Evolutionary conservation across 2,329 filamentous ascomycete genomes (phyloP), one percentile per base, ranked within the genome.

Genomic region (Aspergillus sp.): DNA sequence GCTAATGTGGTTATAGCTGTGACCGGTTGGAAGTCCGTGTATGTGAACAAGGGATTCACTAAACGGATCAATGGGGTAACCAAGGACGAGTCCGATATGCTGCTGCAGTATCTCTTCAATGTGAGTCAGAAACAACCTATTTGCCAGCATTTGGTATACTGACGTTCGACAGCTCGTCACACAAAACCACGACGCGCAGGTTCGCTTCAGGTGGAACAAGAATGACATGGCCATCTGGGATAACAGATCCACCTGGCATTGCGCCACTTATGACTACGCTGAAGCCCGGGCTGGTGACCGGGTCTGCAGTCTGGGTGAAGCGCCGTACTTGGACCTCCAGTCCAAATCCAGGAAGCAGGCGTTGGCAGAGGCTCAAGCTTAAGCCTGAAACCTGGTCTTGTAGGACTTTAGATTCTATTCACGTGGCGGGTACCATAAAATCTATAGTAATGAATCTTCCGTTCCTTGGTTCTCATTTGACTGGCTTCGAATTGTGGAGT

Each of bases 21-120:
- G 0, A 87, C 85, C 0, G 85, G 85, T 0, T 88, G 85, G 85
- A 86, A 86, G 72, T 81, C 77, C 54, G 75, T 86, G 13, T 86
- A 79, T 62, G 77, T 74, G 8, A 73, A 82, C 17, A 79, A 80
- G 5, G 71, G 73, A 13, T 77, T 79, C 51, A 71, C 75, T 0
- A 70, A 72, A 54, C 62, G 68, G 17, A 80, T 83, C 68, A 82
- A 83, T 44, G 80, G 74, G 5, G 59, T 83, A 8, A 79, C 75
- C 2, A 71, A 74, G 25, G 74, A 78, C 41, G 81, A 84, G 68
- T 78, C 74, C 36, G 71, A 77, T 25, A 65, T 75, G n/a, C 65
- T 81, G 11, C 64, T 82, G 38, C 71, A 77, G 38, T 80, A 75
- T 71, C 78, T 83, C 58, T 66, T 78, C 13, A 63, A 72, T 38